Evolutionary conservation across 805 yeast species (phyloP), one percentile per base, ranked within the genome.

Genomic region (Saccharomycopsis lassenensis): DNA sequence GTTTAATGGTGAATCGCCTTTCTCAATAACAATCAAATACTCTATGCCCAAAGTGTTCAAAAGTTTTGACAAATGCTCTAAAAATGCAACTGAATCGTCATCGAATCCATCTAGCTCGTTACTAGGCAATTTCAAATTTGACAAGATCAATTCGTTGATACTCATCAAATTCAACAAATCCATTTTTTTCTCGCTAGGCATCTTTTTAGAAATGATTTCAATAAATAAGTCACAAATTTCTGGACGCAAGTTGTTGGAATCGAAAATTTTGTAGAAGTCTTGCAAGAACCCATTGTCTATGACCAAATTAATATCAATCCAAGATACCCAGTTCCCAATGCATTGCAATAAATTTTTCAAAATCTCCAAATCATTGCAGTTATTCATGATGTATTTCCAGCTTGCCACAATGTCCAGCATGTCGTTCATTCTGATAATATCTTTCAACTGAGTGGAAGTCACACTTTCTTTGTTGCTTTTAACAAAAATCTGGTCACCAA

Each of bases 401-500:
- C 76, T 62, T 2, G 58, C 54, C 0, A 85, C 70, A 48, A 89
- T 58, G 7, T 61, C 55, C 15, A 63, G 60, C 77, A 89, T 77
- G 54, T 86, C 96, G 34, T 73, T 67, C 8, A 66, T 65, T 56
- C 99, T 70, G 47, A 91, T 78, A 18, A 71, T 64, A 56, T 91
- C 99, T 52, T 91, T 91, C 43, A 91, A 63, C 29, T 62, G 57
- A 47, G 70, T 78, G 55, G 81, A 83, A 49, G 83, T 71, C 31
- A 75, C 77, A 11, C 67, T 56, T 17, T 70, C 71, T 46, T 73
- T 73, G 7, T 51, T 43, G 14, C 79, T 72, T 48, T 94, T 71
- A 22, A 75, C 59, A 45, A 86, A 80, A 46, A 87, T 69, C 52
- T 82, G 91, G 55, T 91, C 98, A 23, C 94, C 98, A 47, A 91